Evolutionary conservation across 2,329 filamentous ascomycete species (phyloP).

Genomic region (Fusarium phyllophilum): DNA sequence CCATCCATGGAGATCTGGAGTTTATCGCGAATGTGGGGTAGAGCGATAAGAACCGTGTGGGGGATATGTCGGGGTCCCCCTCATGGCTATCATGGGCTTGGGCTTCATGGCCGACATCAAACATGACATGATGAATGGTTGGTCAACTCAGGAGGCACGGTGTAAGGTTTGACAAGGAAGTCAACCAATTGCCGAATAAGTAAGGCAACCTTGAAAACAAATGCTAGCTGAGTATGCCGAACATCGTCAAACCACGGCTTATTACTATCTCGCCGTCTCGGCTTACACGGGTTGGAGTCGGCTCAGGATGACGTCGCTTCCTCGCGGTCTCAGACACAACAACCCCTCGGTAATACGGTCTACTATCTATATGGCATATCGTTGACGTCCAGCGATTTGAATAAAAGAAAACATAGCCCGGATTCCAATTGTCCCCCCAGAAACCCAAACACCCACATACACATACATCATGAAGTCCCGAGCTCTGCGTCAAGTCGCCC

Average conservation of each 20-base stretch:
- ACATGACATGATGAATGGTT: neutral
- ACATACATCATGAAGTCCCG: constrained; percentile 48
- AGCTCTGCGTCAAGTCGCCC: constrained; percentile 45
- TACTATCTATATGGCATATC: constrained; percentile 13
- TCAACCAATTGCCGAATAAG: neutral
- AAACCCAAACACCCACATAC: neutral
- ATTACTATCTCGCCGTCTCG: constrained; percentile 40
- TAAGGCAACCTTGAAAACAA: neutral
- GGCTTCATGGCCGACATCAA: neutral
- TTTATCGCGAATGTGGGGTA: constrained; percentile 38
- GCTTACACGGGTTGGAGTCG: constrained; percentile 47
- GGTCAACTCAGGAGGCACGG: neutral
- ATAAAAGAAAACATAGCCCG: constrained; percentile 16
- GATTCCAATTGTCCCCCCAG: neutral
- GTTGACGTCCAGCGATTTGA: constrained; percentile 4
- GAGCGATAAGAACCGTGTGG: constrained; percentile 33
- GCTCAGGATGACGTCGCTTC: constrained; percentile 47
- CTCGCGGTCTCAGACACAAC: constrained; percentile 30
- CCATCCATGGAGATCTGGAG: constrained; percentile 24
- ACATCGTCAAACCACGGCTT: constrained; percentile 43
- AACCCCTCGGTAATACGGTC: constrained; percentile 39
- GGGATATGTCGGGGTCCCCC: constrained; percentile 19
- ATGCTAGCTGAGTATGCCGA: constrained; percentile 29
- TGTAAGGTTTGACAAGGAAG: neutral
- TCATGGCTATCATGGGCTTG: constrained; percentile 2